These are phyloP conservation scores for Melaleuca quinquenervia DNA, from an alignment of 345 rosid genomes.

Conservation along the genomic window DNA sequence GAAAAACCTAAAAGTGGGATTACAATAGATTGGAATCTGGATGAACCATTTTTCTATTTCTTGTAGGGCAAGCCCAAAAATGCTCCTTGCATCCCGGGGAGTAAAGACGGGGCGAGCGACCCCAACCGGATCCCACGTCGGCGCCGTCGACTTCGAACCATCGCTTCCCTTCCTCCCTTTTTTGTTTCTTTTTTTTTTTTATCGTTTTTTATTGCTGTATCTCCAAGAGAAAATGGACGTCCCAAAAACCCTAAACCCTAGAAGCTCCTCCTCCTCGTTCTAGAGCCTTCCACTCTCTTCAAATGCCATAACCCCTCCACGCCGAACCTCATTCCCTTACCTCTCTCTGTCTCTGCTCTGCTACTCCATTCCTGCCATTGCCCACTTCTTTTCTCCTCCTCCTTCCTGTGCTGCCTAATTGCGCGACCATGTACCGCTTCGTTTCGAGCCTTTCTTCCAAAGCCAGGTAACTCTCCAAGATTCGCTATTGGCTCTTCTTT, in stretches of 20 bases:
- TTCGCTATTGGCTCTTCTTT: neutral
- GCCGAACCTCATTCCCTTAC: neutral
- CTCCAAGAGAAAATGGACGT: neutral
- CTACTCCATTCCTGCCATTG: neutral
- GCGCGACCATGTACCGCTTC: constrained; percentile 41
- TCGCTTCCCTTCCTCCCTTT: neutral
- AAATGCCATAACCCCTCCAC: neutral
- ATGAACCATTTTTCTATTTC: neutral
- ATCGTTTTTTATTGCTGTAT: neutral
- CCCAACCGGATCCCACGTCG: neutral
- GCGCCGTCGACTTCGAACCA: neutral
- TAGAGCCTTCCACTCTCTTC: constrained; percentile 33
- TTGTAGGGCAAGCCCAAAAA: neutral
- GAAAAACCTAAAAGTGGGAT: neutral
- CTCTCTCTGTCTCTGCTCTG: neutral
- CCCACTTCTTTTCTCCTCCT: neutral
- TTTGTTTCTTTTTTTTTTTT: neutral
- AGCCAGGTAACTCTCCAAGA: constrained; percentile 28
- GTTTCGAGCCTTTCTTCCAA: constrained; percentile 57
- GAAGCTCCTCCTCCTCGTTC: constrained; percentile 18
- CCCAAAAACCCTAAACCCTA: constrained; percentile 58
- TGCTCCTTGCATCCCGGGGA: neutral
- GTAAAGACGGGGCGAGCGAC: neutral
- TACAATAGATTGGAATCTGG: neutral
- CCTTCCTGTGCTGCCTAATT: neutral